Evolutionary conservation across 306 rosid species (phyloP), one percentile per base, ranked within the genome.

Genomic region (Quercus mongolica): DNA sequence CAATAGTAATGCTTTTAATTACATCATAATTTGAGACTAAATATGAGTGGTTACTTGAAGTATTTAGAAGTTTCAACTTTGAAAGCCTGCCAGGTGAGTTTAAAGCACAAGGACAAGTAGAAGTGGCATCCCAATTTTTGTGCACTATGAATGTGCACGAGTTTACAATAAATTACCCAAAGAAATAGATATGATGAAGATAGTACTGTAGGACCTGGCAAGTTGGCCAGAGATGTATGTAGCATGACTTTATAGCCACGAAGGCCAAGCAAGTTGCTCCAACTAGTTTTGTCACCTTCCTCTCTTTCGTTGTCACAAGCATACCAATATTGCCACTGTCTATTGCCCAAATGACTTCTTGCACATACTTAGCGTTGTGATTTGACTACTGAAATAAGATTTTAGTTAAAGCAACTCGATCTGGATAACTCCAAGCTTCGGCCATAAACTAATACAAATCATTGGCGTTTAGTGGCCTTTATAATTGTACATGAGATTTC

Each of bases 181-280:
- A 38, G 9, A 59, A 28, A 58, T 15, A 71, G 57, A 62, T 13
- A 62, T 63, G 18, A 62, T 63, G 18, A 19, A 44, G 71, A 30
- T 0, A 38, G 46, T 23, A 56, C 2, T 15, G 62, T 30, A 56
- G 61, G 69, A 28, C 82, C 25, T 33, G n/a, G 71, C 87, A 84
- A 82, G 80, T 84, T 82, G 88, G 74, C 20, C 56, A 55, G 65
- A 82, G 52, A 38, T 38, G 46, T 2, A 7, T 38, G 77, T 78
- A 57, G 56, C 74, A 69, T n/a, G 86, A 85, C 90, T 87, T 85
- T 73, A 70, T 1, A 3, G 44, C 76, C 73, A 58, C 55, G 41
- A 18, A n/a, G 33, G 63, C 23, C 71, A 80, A 57, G 44, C 70
- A 81, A 76, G 74, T 77, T 78, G 74, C 73, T 79, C 78, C 70